phyloP scores from a whole-genome alignment of 2,329 filamentous ascomycete genomes.

The Scedosporium dehoogii region DNA sequence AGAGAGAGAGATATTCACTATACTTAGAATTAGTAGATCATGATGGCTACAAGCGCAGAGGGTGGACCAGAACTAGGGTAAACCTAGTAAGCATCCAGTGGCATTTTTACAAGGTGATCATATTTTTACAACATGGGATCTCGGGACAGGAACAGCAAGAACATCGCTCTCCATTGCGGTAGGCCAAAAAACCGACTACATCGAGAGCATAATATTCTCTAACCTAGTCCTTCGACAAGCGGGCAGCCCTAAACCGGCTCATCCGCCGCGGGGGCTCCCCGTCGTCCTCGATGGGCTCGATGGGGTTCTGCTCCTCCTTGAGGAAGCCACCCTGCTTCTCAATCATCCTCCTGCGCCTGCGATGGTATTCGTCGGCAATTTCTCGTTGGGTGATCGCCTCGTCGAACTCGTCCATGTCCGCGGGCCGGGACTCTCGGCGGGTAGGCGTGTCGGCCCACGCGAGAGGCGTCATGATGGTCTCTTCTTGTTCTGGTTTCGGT shows the following conservation, averaged over 20 bases:
- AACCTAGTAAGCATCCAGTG: too few species aligned
- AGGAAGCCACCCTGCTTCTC: slow-evolving; percentile 75
- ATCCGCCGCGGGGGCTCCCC: slow-evolving; percentile 53
- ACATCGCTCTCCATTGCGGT: slow-evolving; percentile 1
- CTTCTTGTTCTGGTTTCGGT: slow-evolving; percentile 15
- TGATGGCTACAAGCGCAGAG: too few species aligned
- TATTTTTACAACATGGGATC: background rate
- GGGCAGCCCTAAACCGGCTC: slow-evolving; percentile 66
- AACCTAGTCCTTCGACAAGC: slow-evolving; percentile 42
- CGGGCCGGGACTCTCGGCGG: background rate
- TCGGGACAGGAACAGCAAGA: background rate
- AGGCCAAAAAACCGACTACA: slow-evolving; percentile 4
- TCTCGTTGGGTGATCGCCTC: slow-evolving; percentile 59
- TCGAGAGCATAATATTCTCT: slow-evolving; percentile 10
- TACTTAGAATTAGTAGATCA: too few species aligned
- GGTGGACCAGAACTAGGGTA: too few species aligned
- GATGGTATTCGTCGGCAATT: slow-evolving; percentile 74
- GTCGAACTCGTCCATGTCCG: slow-evolving; percentile 56
- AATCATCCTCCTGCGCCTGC: slow-evolving; percentile 72
- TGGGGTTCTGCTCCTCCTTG: slow-evolving; percentile 56
- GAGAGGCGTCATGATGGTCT: background rate
- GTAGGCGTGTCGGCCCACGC: slow-evolving; percentile 18
- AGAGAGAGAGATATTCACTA: too few species aligned
- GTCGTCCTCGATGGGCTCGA: slow-evolving; percentile 58
- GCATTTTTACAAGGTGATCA: background rate